Evolutionary conservation across 2,329 filamentous ascomycete species (phyloP), one percentile per base, ranked within the genome.

Genomic region (Microdochium nivale): DNA sequence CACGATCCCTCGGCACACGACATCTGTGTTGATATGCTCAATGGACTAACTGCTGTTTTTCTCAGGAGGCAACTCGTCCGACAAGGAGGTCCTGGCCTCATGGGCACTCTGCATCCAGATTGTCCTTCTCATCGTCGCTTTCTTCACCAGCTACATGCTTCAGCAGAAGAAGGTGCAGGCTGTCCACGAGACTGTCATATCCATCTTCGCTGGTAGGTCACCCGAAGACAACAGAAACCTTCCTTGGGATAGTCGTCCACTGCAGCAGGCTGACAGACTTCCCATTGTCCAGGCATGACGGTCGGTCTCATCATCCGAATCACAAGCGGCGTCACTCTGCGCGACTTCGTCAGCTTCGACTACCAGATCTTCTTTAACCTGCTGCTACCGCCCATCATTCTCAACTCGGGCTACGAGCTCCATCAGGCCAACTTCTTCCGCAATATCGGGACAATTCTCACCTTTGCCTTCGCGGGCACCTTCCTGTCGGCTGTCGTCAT

Each of bases 361-460:
- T 96, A 96, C 68, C 91, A 97, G 66, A 96, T 97, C 76, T 99
- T 99, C 78, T 99, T 99, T 78, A 99, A 99, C 70, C 81, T 99
- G 47, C 82, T 99, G 13, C 87, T 99, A n/a, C 94, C 94, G 35
- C 94, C 94, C 52, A 99, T 99, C 66, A 99, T 99, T 66, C 79
- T 99, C 25, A 92, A 91, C 16, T 96, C 92, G 16, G 94, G 94
- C 51, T 99, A 97, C 72, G 94, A 99, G 70, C 72, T 99, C 55
- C 94, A 99, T 68, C 94, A 99, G 73, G 91, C 89, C 60, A 99
- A 99, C 73, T 99, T 99, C 79, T 99, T 99, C 72, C 87, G 92
- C 58, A 96, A 99, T 64, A 96, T 97, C 55, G 92, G 94, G 55
- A 95, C 90, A 7, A 99, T 99, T 62, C 75, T 99, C 59, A 97